These are phyloP conservation scores for Nyssa sinensis DNA, from an alignment of 148 eudicot genomes.

Conservation along the genomic window DNA sequence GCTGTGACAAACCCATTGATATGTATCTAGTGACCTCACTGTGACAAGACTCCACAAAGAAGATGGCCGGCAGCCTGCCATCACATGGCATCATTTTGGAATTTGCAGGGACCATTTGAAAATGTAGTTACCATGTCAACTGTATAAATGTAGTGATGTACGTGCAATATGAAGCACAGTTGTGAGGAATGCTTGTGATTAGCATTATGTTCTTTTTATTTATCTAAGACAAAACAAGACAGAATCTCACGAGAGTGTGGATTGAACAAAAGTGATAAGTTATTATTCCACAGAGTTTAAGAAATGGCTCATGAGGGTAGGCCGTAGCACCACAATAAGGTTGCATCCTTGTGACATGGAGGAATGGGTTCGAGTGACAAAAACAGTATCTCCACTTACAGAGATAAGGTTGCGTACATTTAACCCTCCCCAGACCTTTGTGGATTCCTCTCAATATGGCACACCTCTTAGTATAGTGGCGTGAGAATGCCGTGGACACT, in stretches of 20 bases:
- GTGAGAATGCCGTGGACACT: no score
- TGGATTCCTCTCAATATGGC: no score
- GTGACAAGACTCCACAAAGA: background rate
- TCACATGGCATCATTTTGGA: background rate
- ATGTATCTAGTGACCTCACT: background rate
- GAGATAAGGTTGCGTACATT: no score
- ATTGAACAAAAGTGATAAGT: background rate
- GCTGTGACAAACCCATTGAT: background rate
- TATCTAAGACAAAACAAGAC: background rate
- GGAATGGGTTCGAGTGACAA: no score
- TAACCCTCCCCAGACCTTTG: no score
- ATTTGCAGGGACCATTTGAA: background rate
- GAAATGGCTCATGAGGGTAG: no score
- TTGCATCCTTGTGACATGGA: no score
- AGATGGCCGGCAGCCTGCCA: background rate
- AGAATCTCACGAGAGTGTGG: background rate
- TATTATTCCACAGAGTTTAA: no score
- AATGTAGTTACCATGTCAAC: background rate
- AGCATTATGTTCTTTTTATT: background rate
- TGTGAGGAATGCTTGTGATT: background rate
- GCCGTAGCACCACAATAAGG: no score
- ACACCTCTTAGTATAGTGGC: no score
- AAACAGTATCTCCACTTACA: no score
- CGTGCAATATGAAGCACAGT: background rate
- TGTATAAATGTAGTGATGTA: background rate